Percentiles rank a stretch among this genome's conserved stretches.
Conservation (phyloP, 345 rosid species). For the Linum lewisii region DNA sequence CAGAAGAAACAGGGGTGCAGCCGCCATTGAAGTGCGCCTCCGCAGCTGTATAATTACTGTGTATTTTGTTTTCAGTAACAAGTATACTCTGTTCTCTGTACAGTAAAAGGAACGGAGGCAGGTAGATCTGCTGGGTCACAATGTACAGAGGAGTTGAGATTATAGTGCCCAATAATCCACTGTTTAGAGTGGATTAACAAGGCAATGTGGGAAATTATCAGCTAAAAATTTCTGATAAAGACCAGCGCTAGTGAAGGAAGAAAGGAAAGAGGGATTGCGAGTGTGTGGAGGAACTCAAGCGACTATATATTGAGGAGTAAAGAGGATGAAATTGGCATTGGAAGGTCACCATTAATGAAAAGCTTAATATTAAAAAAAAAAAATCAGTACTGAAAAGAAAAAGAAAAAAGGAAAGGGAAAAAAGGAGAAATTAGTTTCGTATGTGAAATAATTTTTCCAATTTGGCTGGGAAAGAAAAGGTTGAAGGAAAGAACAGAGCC, state of each 20-base stretch:
- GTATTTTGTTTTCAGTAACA: background rate
- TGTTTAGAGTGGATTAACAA: background rate
- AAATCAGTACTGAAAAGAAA: too few species aligned
- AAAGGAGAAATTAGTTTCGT: too few species aligned
- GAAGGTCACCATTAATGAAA: slow-evolving; percentile 35
- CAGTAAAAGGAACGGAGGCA: background rate
- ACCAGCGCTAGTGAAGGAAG: slow-evolving; percentile 11
- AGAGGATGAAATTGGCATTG: slow-evolving; percentile 24
- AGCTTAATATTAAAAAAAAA: too few species aligned
- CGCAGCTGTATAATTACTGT: background rate
- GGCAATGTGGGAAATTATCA: slow-evolving; percentile 40
- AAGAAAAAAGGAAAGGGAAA: too few species aligned
- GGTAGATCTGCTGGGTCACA: slow-evolving; percentile 10
- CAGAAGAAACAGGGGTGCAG: slow-evolving; percentile 40
- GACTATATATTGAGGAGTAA: slow-evolving; percentile 41
- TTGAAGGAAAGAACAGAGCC: slow-evolving; percentile 39
- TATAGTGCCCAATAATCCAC: background rate
- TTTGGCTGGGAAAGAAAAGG: slow-evolving; percentile 18
- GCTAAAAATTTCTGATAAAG: slow-evolving; percentile 32
- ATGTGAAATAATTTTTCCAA: slow-evolving; percentile 3
- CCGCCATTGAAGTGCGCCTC: slow-evolving; percentile 26
- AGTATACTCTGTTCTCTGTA: background rate
- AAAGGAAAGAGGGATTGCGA: slow-evolving; percentile 20
- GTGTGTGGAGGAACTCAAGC: slow-evolving; percentile 14
- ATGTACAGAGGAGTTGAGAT: background rate